A percentile compares a stretch with the other conserved stretches of the same genome.
These are phyloP conservation scores for Sedum album DNA, from an alignment of 164 flowering plant genomes.

Conservation along the genomic window DNA sequence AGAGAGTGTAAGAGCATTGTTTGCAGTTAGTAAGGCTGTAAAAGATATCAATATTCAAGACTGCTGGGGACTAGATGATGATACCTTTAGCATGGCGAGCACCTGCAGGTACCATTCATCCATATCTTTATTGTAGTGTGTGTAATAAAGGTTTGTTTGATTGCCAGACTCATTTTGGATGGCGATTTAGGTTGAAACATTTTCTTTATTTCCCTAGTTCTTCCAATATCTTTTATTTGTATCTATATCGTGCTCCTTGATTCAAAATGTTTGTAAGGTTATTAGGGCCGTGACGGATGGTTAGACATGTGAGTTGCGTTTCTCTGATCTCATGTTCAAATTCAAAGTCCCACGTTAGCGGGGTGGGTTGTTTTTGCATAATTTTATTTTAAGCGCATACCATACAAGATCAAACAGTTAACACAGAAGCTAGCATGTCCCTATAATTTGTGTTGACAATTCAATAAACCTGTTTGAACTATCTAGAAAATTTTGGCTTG, in stretches of 20 bases:
- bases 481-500: background rate
- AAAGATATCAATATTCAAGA: slow-evolving; percentile 58
- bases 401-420: background rate
- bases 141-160: background rate
- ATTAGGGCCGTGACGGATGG: background rate
- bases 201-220: background rate
- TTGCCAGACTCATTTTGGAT: background rate
- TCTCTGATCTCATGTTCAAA: background rate
- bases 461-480: background rate
- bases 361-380: background rate
- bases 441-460: background rate
- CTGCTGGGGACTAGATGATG: slow-evolving; percentile 87
- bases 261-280: background rate
- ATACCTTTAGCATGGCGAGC: slow-evolving; percentile 45
- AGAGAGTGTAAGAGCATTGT: slow-evolving; percentile 48
- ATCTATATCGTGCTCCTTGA: background rate
- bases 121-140: background rate
- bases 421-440: background rate
- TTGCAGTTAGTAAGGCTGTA: slow-evolving; percentile 46
- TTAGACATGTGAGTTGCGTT: too few relatives aligned
- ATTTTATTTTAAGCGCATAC: background rate
- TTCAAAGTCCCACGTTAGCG: background rate
- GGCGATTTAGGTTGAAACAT: background rate
- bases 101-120: slow-evolving; percentile 47
- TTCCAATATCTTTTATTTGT: background rate